Conservation (phyloP, 1,284 basidiomycete species). For the Exobasidium cylindrosporum region DNA sequence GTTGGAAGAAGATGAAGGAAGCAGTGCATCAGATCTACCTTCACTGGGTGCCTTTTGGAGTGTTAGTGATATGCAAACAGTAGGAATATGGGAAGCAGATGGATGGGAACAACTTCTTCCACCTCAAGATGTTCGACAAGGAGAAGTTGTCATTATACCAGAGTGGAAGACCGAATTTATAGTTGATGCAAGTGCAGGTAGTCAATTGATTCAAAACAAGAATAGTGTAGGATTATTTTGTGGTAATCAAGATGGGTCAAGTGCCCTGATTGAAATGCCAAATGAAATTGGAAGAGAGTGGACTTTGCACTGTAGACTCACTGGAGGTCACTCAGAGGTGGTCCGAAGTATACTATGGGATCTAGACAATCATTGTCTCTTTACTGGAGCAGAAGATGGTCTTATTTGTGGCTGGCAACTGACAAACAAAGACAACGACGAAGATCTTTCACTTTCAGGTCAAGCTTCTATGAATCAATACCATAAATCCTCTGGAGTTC, state of each 20-base stretch:
- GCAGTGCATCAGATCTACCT: background rate
- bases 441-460: background rate
- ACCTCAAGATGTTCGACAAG: slow-evolving; percentile 7
- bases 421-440: background rate
- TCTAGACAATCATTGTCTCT: slow-evolving; percentile 22
- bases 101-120: slow-evolving; percentile 36
- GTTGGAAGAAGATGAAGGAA: background rate
- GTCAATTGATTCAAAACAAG: background rate
- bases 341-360: slow-evolving; percentile 37
- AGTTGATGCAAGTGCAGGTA: slow-evolving; percentile 30
- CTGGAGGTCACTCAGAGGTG: slow-evolving; percentile 40
- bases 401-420: slow-evolving; percentile 12
- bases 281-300: slow-evolving; percentile 3
- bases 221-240: slow-evolving; percentile 15
- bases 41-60: slow-evolving; percentile 42
- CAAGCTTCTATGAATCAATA: background rate
- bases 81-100: slow-evolving; percentile 40
- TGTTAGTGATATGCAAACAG: slow-evolving; percentile 53
- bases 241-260: slow-evolving; percentile 16
- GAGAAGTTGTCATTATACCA: background rate
- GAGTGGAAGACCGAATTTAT: slow-evolving; percentile 48
- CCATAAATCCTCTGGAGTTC: background rate
- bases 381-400: slow-evolving; percentile 43
- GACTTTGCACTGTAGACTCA: slow-evolving; percentile 19
- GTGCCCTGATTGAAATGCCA: slow-evolving; percentile 9